Base-by-base conservation (phyloP, 768 basidiomycete species). In the Cystofilobasidium macerans region DNA sequence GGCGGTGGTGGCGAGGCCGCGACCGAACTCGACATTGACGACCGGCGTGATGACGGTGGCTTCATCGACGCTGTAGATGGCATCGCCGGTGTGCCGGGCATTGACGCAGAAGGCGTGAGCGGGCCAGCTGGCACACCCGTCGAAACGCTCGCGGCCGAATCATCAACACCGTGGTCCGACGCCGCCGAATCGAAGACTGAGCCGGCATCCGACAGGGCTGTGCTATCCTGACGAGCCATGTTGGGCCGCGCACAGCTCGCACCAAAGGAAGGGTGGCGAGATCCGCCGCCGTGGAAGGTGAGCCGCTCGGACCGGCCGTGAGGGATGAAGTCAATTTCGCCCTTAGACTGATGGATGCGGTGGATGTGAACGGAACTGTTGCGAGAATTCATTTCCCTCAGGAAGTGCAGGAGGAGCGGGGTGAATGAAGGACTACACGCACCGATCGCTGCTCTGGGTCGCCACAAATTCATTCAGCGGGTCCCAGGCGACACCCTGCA, bases 401-500 rank as follows among this genome's bases (percentile, higher is more conserved):
- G n/a, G n/a, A n/a, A n/a, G n/a, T n/a, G n/a, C n/a, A n/a, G n/a
- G n/a, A 33, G 43, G 32, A 35, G 35, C 35, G 24, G 30, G 32
- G 47, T 5, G 4, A 60, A 51, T 54, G 30, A 7, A 26, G 30
- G 16, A 9, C 20, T 1, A 8, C 30, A n/a, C 77, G 66, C 45
- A 78, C 78, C 94, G 82, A 76, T 99, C 95, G 72, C 87, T 89
- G 75, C 89, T 91, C 74, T 99, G 95, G 0, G 95, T 98, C 4
- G 95, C 93, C 68, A 99, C 89, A 73, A 88, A 98, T 75, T 95
- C 90, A 75, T 94, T 92, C 71, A 95, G 77, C 1, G 95, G 95
- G 70, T 99, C 95, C 95, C 95, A 99, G 0, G 94, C 89, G 33
- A 98, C 95, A 12, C 95, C 95, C 78, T 99, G 95, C 0, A 99